Evolutionary conservation across 176 grass and related monocot species (phyloP), one percentile per base, ranked within the genome.

Genomic region (Eragrostis curvula): DNA sequence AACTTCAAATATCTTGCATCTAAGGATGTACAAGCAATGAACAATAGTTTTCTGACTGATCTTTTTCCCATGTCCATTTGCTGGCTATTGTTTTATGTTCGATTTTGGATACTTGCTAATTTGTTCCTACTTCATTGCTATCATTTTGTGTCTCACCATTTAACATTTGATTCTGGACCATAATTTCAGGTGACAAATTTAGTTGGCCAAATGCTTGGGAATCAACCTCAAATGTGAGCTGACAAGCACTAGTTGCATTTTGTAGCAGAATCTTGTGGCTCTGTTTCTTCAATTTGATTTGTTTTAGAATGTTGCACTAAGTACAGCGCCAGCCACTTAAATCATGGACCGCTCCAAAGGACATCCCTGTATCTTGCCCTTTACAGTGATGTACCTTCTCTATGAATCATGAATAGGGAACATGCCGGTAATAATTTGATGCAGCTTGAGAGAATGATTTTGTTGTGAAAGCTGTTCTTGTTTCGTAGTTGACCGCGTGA

Each of bases 141-240:
- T n/a, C 27, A 41, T 5, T 68, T 64, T 55, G 40, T 80, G 45
- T 46, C 44, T 20, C 41, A 71, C 50, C 17, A 44, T 69, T 23
- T 28, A 81, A 14, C 44, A 5, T 36, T 59, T 5, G 58, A 39
- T 24, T 84, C 8, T 59, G 46, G 65, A 17, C 60, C 13, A 48
- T 82, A 62, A 78, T 88, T 98, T 81, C 82, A 96, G 91, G 93
- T 96, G 45, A 96, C 93, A 40, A 99, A 94, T 88, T 74, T 99
- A 71, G 91, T 99, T 0, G 97, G 97, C n/a, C 91, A 92, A 27
- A 70, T 99, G 73, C 97, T 99, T 10, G 91, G 97, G 58, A 99
- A 91, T 58, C 85, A 80, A 46, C 85, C 92, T 66, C 86, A 89
- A 21, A 89, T 93, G 61, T 98, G 84, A 94, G 24, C 14, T 67